Evolutionary conservation across 805 yeast species (phyloP).

Genomic region (Yueomyces sinensis): DNA sequence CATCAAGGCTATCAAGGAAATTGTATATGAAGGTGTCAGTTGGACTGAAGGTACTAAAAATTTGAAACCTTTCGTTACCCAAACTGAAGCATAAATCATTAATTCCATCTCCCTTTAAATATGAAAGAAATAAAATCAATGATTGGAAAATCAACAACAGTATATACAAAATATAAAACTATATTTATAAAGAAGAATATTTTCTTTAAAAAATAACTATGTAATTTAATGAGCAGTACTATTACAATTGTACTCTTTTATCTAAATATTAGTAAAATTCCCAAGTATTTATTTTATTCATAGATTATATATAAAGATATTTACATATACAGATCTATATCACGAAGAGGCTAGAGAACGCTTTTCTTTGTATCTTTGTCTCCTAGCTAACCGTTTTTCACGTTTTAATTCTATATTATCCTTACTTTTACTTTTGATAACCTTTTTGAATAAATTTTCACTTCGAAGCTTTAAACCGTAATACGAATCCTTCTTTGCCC

Average conservation of each 20-base stretch:
- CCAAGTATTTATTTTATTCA: not conserved
- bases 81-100: slow-evolving; percentile 29
- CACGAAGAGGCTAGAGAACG: not conserved
- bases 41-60: slow-evolving; percentile 79
- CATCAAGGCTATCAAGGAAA: slow-evolving; percentile 55
- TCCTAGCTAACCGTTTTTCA: not conserved
- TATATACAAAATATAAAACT: no score
- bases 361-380: not conserved
- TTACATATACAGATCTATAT: no score
- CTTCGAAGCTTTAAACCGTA: not conserved
- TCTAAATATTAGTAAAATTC: no score
- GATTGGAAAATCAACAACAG: no score
- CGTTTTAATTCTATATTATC: not conserved
- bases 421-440: not conserved
- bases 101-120: no score
- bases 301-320: no score
- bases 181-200: no score
- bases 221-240: no score
- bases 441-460: not conserved
- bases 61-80: slow-evolving; percentile 61
- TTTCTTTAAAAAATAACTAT: no score
- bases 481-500: not conserved
- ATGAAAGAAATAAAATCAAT: no score
- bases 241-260: no score
- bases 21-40: slow-evolving; percentile 57